A percentile compares a stretch with the other conserved stretches of the same genome.
These are phyloP conservation scores for Yamadazyma friedrichii DNA, from an alignment of 1,139 yeast species.

Conservation along the genomic window DNA sequence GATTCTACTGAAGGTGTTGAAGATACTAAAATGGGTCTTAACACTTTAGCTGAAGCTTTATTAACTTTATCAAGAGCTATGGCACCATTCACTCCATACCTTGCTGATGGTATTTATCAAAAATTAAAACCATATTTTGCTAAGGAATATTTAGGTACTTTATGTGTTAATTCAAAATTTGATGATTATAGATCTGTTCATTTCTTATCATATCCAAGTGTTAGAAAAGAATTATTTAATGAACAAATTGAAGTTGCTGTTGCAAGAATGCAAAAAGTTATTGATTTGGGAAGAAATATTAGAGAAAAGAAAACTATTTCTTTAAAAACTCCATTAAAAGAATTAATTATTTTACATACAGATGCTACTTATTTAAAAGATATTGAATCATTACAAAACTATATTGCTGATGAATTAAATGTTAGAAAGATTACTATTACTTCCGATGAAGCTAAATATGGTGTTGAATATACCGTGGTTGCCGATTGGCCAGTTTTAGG, in stretches of 20 bases:
- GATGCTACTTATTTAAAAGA: conserved; percentile 75
- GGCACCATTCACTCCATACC: conserved; percentile 99
- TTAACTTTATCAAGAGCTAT: conserved; percentile 88
- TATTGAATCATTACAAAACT: conserved; percentile 71
- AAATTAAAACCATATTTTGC: conserved; percentile 64
- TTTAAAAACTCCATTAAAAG: conserved; percentile 90
- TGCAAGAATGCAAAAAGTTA: conserved; percentile 93
- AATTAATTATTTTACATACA: conserved; percentile 81
- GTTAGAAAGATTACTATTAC: conserved; percentile 87
- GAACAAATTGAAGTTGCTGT: conserved; percentile 80
- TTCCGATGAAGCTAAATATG: conserved; percentile 86
- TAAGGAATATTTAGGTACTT: conserved; percentile 47
- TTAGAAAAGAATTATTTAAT: conserved; percentile 80
- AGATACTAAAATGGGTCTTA: conserved; percentile 83
- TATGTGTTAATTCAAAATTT: conserved; percentile 36
- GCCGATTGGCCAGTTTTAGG: conserved; percentile 99
- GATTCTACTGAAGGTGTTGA: conserved; percentile 66
- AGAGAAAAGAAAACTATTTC: conserved; percentile 95
- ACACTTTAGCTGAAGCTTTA: conserved; percentile 86
- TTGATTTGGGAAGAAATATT: conserved; percentile 92
- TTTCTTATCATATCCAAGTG: conserved; percentile 85
- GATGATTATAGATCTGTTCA: conserved; percentile 83
- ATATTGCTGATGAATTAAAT: conserved; percentile 88
- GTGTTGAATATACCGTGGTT: conserved; percentile 88
- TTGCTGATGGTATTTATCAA: conserved; percentile 86